Percentiles rank a stretch among this genome's conserved stretches.
These are phyloP conservation scores for Coemansia sp. DNA, from an alignment of 192 early-diverging fungal species.

Conservation along the genomic window DNA sequence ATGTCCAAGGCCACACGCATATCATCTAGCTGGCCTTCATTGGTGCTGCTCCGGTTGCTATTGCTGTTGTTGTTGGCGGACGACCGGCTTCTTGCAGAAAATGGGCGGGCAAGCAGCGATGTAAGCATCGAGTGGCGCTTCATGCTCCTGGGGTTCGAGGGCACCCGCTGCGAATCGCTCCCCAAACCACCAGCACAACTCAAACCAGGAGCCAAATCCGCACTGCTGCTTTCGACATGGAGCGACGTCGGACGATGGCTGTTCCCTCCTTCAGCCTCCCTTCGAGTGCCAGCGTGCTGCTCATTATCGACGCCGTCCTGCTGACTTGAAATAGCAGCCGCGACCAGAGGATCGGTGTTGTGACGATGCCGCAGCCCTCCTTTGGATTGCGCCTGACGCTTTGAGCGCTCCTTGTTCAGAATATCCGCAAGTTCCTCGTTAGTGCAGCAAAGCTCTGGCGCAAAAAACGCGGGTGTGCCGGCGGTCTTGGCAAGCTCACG, in stretches of 20 bases:
- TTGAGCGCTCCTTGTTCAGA: conserved; percentile 27
- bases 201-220: not conserved
- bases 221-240: conserved; percentile 18
- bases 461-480: conserved; percentile 97
- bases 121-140: conserved; percentile 51
- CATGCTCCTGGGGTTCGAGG: conserved; percentile 11
- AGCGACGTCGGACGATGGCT: conserved; percentile 37
- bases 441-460: conserved; percentile 90
- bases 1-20: conserved; percentile 7
- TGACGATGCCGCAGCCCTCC: conserved; percentile 20
- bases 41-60: conserved; percentile 14
- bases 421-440: conserved; percentile 47
- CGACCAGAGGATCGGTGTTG: conserved; percentile 14
- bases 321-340: conserved; percentile 7
- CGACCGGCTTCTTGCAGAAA: conserved; percentile 35
- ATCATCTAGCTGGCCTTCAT: conserved; percentile 8
- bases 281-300: not conserved
- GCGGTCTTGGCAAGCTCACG: conserved; percentile 92
- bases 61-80: conserved; percentile 14
- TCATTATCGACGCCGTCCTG: not conserved
- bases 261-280: not conserved
- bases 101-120: conserved; percentile 45
- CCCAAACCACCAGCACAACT: not conserved
- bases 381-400: conserved; percentile 10
- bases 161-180: not conserved